phyloP scores from a whole-genome alignment of 495 filamentous ascomycete genomes.

The Cercophora newfieldiana region DNA sequence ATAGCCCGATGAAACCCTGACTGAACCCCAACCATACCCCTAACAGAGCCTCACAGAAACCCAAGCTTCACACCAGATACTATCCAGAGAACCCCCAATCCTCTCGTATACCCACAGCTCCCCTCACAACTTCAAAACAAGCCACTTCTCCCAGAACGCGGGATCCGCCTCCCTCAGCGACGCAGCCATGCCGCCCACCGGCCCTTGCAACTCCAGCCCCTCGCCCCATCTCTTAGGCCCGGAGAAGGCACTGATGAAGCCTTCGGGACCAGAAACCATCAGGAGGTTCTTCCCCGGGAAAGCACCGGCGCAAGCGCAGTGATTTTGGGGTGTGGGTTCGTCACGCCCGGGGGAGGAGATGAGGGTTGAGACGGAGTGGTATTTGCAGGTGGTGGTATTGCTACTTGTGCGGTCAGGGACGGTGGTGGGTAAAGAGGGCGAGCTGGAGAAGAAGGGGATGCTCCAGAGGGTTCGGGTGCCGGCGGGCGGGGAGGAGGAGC shows the following conservation, averaged over 20 bases:
- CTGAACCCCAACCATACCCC: too few relatives aligned
- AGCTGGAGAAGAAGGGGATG: not conserved
- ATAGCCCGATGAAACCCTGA: too few relatives aligned
- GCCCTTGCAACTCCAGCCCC: slow-evolving; percentile 71
- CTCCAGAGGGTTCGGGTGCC: too few relatives aligned
- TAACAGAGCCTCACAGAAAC: too few relatives aligned
- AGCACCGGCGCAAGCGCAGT: not conserved
- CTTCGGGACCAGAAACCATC: slow-evolving; percentile 83
- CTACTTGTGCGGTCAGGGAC: not conserved
- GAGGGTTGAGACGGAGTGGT: slow-evolving; percentile 6
- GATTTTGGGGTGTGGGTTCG: not conserved
- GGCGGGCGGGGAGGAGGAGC: not conserved
- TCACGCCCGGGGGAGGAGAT: not conserved
- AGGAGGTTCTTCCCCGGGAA: slow-evolving; percentile 57
- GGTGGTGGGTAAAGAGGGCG: too few relatives aligned
- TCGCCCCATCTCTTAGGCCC: slow-evolving; percentile 72
- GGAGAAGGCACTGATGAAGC: slow-evolving; percentile 78
- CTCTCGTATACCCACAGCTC: too few relatives aligned
- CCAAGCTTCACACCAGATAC: too few relatives aligned
- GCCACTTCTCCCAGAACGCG: slow-evolving; percentile 38
- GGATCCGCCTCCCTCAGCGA: slow-evolving; percentile 28
- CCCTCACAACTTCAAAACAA: slow-evolving; percentile 54
- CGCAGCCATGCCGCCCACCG: slow-evolving; percentile 45
- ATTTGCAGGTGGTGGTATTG: not conserved
- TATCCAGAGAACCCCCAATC: too few relatives aligned